These are phyloP conservation scores for Alnus rubra DNA, from an alignment of 306 rosid species.

Conservation along the genomic window DNA sequence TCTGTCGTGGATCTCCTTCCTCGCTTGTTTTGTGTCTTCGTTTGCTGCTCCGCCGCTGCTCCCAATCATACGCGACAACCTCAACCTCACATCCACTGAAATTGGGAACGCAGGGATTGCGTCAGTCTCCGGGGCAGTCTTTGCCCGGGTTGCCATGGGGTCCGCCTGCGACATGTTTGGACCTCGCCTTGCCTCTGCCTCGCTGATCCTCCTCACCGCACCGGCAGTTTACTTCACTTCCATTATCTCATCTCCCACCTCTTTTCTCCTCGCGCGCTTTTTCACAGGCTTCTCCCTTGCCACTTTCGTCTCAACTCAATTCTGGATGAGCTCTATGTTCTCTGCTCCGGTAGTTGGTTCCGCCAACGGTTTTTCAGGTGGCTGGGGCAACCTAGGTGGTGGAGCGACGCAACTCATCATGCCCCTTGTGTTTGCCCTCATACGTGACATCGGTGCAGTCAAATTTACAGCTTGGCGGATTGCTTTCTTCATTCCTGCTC, in stretches of 20 bases:
- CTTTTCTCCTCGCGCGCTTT: constrained; percentile 70
- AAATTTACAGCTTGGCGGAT: constrained; percentile 84
- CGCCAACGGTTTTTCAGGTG: constrained; percentile 75
- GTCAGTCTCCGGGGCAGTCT: constrained; percentile 81
- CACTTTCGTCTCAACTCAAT: constrained; percentile 85
- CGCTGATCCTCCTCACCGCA: constrained; percentile 62
- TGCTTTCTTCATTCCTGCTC: constrained; percentile 75
- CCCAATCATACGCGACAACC: constrained; percentile 83
- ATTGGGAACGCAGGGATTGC: constrained; percentile 96
- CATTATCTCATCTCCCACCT: constrained; percentile 44
- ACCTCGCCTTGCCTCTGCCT: constrained; percentile 74
- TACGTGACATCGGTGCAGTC: constrained; percentile 47
- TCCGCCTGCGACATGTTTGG: constrained; percentile 82
- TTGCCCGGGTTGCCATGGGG: constrained; percentile 83
- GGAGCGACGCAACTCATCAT: constrained; percentile 88
- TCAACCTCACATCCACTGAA: constrained; percentile 78
- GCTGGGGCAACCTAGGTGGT: constrained; percentile 93
- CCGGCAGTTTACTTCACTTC: constrained; percentile 73
- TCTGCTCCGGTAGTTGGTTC: constrained; percentile 66
- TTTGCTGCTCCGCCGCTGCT: constrained; percentile 81
- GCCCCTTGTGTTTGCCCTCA: constrained; percentile 69
- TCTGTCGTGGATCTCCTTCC: constrained; percentile 82
- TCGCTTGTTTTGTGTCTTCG: constrained; percentile 72
- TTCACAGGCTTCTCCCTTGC: constrained; percentile 88
- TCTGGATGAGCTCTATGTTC: constrained; percentile 98